Evolutionary conservation across 176 grass and related monocot species (phyloP).

Genomic region (Aegilops sharonensis): DNA sequence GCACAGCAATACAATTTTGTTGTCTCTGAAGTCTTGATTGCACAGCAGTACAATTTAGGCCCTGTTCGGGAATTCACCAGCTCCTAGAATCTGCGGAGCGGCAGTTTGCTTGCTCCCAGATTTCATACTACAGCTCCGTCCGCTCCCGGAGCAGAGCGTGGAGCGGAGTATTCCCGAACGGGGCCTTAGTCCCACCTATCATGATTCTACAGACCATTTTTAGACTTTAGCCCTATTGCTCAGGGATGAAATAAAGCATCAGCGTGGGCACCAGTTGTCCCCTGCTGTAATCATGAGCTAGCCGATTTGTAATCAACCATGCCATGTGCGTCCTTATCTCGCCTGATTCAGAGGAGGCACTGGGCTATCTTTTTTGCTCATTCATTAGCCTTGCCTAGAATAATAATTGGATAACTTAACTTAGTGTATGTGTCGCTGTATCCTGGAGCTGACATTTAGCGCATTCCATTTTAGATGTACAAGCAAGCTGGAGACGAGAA

Average conservation of each 20-base stretch:
- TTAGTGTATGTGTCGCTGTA: background rate
- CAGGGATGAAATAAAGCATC: background rate
- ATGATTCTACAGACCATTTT: background rate
- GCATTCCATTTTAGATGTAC: conserved; percentile 44
- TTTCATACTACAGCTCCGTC: too few relatives aligned
- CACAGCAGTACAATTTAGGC: too few relatives aligned
- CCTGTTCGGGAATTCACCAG: too few relatives aligned
- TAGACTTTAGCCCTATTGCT: background rate
- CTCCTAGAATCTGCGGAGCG: too few relatives aligned
- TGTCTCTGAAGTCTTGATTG: too few relatives aligned
- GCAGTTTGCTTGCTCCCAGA: too few relatives aligned
- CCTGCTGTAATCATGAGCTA: background rate
- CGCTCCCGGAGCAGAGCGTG: too few relatives aligned
- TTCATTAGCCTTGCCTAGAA: background rate
- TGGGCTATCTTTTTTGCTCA: background rate
- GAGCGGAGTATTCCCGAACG: too few relatives aligned
- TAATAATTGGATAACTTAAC: background rate
- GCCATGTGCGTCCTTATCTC: background rate
- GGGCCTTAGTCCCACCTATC: background rate
- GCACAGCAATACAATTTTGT: background rate
- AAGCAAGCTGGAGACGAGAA: conserved; percentile 59
- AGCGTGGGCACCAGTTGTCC: background rate
- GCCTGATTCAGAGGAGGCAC: background rate
- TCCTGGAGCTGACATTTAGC: background rate
- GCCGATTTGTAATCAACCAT: background rate